Conservation (phyloP, 305 asterid genomes). For the Solanum hybrid region DNA sequence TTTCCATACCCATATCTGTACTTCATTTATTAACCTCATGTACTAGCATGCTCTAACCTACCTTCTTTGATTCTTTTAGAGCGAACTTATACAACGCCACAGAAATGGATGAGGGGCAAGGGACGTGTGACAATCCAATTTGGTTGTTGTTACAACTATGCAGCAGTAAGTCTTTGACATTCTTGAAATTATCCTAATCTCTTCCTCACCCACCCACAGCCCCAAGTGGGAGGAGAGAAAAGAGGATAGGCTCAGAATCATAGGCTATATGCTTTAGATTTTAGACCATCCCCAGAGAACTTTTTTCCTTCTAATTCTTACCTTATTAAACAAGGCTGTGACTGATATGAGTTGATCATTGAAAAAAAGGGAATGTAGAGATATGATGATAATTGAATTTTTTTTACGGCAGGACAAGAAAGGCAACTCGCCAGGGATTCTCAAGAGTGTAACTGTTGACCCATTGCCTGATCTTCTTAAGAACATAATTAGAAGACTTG, state of each 20-base stretch:
- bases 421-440: slow-evolving; percentile 83
- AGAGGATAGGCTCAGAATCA: background rate
- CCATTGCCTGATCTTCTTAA: slow-evolving; percentile 67
- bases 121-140: slow-evolving; percentile 92
- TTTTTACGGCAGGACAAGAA: slow-evolving; percentile 50
- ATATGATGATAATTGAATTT: background rate
- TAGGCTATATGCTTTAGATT: background rate
- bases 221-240: background rate
- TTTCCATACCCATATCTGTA: background rate
- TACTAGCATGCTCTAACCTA: background rate
- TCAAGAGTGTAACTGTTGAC: slow-evolving; percentile 54
- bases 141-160: slow-evolving; percentile 93
- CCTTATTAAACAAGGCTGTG: background rate
- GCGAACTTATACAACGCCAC: slow-evolving; percentile 78
- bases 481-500: slow-evolving; percentile 72
- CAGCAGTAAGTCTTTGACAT: slow-evolving; percentile 29
- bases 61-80: slow-evolving; percentile 24
- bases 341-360: background rate
- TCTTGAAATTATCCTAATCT: background rate
- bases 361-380: background rate
- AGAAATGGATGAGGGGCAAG: slow-evolving; percentile 90
- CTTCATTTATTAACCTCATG: background rate
- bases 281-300: background rate
- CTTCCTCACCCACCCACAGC: background rate
- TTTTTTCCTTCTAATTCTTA: background rate